A percentile compares a stretch with the other conserved stretches of the same genome.
Evolutionary conservation across 2,329 filamentous ascomycete genomes (phyloP).

Genomic region (Fusarium nanum): DNA sequence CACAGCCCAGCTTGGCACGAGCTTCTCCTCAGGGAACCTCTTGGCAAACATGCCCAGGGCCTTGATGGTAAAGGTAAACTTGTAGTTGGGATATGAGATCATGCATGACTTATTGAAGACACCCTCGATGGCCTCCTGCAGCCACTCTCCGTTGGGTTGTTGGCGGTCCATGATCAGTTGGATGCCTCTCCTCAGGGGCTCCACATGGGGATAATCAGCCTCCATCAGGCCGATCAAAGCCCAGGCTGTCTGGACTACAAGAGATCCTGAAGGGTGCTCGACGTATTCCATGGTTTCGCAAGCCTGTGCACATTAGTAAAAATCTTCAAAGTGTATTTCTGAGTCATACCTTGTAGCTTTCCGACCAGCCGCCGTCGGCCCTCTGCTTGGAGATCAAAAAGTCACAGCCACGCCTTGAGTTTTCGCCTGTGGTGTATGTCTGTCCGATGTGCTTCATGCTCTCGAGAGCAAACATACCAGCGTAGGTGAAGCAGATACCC

Average conservation of each 20-base stretch:
- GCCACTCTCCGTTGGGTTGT: conserved; percentile 90
- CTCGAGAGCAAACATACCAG: conserved; percentile 94
- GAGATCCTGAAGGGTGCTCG: conserved; percentile 79
- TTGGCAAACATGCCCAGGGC: conserved; percentile 89
- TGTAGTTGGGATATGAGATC: conserved; percentile 99
- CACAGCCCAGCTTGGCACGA: conserved; percentile 50
- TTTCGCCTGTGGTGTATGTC: conserved; percentile 77
- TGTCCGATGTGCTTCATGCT: conserved; percentile 85
- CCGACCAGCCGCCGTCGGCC: conserved; percentile 94
- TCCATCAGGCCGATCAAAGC: conserved; percentile 84
- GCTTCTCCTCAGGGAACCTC: conserved; percentile 73
- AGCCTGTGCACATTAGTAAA: conserved; percentile 59
- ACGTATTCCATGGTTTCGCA: conserved; percentile 82
- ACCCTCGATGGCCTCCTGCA: conserved; percentile 94
- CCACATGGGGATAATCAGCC: conserved; percentile 80
- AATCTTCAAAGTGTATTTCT: not conserved
- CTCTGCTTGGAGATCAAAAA: conserved; percentile 89
- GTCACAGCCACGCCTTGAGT: conserved; percentile 80
- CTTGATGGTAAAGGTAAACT: conserved; percentile 94
- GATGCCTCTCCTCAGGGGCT: conserved; percentile 78
- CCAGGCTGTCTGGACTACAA: conserved; percentile 97
- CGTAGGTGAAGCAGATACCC: conserved; percentile 99
- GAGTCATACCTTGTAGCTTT: conserved; percentile 78
- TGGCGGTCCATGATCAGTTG: conserved; percentile 87
- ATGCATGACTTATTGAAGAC: conserved; percentile 99